These are phyloP conservation scores for Macadamia integrifolia DNA, from an alignment of 164 flowering plant species.

Conservation along the genomic window DNA sequence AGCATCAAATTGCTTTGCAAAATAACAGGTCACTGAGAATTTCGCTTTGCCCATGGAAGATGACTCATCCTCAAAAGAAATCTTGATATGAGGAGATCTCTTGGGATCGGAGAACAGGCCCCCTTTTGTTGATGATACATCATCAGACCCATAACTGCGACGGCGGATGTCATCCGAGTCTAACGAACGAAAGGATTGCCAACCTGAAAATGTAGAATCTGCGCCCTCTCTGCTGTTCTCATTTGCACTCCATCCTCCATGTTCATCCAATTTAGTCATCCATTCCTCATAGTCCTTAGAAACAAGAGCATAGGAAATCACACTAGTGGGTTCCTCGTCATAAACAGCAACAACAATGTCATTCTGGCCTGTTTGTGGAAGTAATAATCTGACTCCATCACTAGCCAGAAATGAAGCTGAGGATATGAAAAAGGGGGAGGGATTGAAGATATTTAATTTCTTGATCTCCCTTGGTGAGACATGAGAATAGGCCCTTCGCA, in stretches of 20 bases:
- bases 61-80: slow-evolving; percentile 58
- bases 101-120: slow-evolving; percentile 41
- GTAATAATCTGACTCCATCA: slow-evolving; percentile 67
- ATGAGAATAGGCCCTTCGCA: slow-evolving; percentile 43
- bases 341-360: slow-evolving; percentile 77
- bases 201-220: slow-evolving; percentile 35
- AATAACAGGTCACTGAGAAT: slow-evolving; percentile 69
- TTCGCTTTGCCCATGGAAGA: slow-evolving; percentile 45
- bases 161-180: slow-evolving; percentile 52
- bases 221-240: slow-evolving; percentile 25
- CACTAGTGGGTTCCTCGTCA: slow-evolving; percentile 87
- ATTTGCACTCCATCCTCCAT: slow-evolving; percentile 29
- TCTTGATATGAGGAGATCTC: slow-evolving; percentile 59
- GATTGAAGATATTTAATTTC: slow-evolving; percentile 33
- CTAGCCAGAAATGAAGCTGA: slow-evolving; percentile 44
- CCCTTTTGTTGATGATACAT: slow-evolving; percentile 36
- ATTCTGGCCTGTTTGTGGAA: slow-evolving; percentile 42
- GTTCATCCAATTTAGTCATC: slow-evolving; percentile 41
- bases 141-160: slow-evolving; percentile 68
- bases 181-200: slow-evolving; percentile 59
- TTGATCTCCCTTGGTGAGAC: slow-evolving; percentile 45
- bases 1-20: slow-evolving; percentile 71
- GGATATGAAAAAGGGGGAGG: slow-evolving; percentile 48
- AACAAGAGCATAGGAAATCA: slow-evolving; percentile 83
- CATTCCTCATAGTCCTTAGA: slow-evolving; percentile 68